Conservation (phyloP, 2,329 filamentous ascomycete genomes). For the Alternaria incomplexa region DNA sequence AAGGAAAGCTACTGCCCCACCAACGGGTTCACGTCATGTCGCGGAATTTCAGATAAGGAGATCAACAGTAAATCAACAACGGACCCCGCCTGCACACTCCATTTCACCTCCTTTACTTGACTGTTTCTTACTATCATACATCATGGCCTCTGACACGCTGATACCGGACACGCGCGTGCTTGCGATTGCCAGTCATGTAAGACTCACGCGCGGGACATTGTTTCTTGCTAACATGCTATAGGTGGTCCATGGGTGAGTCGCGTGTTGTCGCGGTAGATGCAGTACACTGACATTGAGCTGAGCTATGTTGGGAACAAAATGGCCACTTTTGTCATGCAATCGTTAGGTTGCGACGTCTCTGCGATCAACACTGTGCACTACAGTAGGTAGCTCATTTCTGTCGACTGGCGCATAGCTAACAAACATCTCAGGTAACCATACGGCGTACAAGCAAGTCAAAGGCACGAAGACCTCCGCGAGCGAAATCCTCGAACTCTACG, state of each 20-base stretch:
- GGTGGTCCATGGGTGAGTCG: slow-evolving; percentile 76
- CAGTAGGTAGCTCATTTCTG: slow-evolving; percentile 65
- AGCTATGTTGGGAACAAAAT: slow-evolving; percentile 99
- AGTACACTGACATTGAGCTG: slow-evolving; percentile 30
- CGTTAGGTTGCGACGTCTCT: slow-evolving; percentile 89
- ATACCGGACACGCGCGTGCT: slow-evolving; percentile 74
- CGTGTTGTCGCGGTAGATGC: neutral
- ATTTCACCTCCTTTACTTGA: neutral
- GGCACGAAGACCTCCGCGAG: slow-evolving; percentile 81
- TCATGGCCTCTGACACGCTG: slow-evolving; percentile 46
- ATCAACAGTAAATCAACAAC: slow-evolving; percentile 34
- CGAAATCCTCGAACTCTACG: slow-evolving; percentile 84
- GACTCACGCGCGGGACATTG: slow-evolving; percentile 43
- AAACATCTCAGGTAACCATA: slow-evolving; percentile 78
- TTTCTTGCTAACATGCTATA: slow-evolving; percentile 48
- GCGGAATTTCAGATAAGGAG: slow-evolving; percentile 43
- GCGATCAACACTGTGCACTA: slow-evolving; percentile 97
- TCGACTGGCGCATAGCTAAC: slow-evolving; percentile 7
- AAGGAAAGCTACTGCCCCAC: slow-evolving; percentile 35
- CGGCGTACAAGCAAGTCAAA: slow-evolving; percentile 86
- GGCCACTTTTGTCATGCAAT: slow-evolving; percentile 92
- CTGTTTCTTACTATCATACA: slow-evolving; percentile 3
- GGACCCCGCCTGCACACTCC: slow-evolving; percentile 3
- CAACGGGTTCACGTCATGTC: slow-evolving; percentile 40
- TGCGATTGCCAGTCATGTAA: slow-evolving; percentile 94